Evolutionary conservation across 495 filamentous ascomycete species (phyloP), one percentile per base, ranked within the genome.

Genomic region (Neurospora tetrasperma): DNA sequence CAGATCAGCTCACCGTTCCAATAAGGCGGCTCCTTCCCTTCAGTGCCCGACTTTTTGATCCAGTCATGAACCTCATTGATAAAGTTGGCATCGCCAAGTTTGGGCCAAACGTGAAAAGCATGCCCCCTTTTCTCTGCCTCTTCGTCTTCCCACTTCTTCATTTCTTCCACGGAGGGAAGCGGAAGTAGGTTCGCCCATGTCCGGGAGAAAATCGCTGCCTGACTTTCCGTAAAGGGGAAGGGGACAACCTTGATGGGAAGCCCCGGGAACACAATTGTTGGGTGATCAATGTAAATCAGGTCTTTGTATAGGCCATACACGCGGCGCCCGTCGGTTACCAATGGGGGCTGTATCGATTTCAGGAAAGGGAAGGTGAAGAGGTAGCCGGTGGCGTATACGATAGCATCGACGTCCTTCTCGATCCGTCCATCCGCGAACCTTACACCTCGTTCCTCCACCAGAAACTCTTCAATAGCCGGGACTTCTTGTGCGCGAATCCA

Each of bases 191-290:
- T 88, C 0, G 91, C 87, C 88, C 90, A 97, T 3, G 93, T 86
- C 5, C 93, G 87, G 14, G 93, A 89, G 71, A 97, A 86, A 3
- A 92, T 85, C 11, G 93, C 89, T 4, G 88, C 90, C 78, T 97
- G 94, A n/a, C 86, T 88, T 78, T 97, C 92, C 1, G 89, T 84
- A 7, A 94, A 76, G 4, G 92, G 90, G 76, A 97, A 97, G 3
- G 95, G 94, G 35, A 96, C 90, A 12, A 97, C 88, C 74, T 92
- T 91, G 74, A 93, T 90, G 4, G 90, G 88, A 27, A 98, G 82
- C 0, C 87, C 91, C 0, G 91, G 85, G 74, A 97, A 94, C 3
- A 89, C 90, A 5, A 99, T 82, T 0, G 93, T 95, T 4, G 94
- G 93, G 69, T 92, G 87, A 4, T 87, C 82, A 16, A 87, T 89